Base-by-base conservation (phyloP, 352 stramenopile genomes). In the Globisporangium takayamanum region DNA sequence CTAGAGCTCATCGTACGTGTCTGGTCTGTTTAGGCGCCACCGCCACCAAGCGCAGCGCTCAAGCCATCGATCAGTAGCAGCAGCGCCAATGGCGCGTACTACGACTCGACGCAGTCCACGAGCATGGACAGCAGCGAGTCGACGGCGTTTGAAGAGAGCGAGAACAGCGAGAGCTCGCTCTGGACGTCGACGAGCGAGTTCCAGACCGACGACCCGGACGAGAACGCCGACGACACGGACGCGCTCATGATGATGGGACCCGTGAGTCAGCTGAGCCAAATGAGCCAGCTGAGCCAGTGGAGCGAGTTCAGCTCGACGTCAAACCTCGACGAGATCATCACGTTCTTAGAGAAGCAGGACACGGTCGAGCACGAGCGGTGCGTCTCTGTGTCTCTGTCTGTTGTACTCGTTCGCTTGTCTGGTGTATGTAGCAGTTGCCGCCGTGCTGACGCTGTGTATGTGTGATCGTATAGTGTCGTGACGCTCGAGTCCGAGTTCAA, bases 281-380 rank as follows among this genome's bases (percentile, higher is more conserved):
- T 89, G 57, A 89, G 77, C 57, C 76, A 89, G 60, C 64, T 88
- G 48, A 94, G 84, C 52, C 80, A 94, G 53, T 87, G 79, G 78
- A 91, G 84, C 55, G 80, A 92, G 64, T 69, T 92, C 46, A 91
- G 78, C 69, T 88, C 74, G 36, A 92, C 83, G 46, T 90, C 82
- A 45, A 88, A 94, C 46, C 64, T 94, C 54, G 84, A 92, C 65
- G 82, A 88, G 50, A 92, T 94, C 62, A 88, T 94, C 61, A 89
- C 66, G 55, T 94, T 91, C 55, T 63, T 94, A 3, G 84, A 94
- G 55, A 82, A 83, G 53, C 82, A 94, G 39, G 84, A 92, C 63
- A 71, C 72, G 22, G 70, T 78, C 3, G 81, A 92, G 47, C 77
- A 55, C 33, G 74, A 81, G 46, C 74, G 84, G 80, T 89, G 62